Evolutionary conservation across 495 filamentous ascomycete genomes (phyloP).

Genomic region (Talaromyces wortmannii): DNA sequence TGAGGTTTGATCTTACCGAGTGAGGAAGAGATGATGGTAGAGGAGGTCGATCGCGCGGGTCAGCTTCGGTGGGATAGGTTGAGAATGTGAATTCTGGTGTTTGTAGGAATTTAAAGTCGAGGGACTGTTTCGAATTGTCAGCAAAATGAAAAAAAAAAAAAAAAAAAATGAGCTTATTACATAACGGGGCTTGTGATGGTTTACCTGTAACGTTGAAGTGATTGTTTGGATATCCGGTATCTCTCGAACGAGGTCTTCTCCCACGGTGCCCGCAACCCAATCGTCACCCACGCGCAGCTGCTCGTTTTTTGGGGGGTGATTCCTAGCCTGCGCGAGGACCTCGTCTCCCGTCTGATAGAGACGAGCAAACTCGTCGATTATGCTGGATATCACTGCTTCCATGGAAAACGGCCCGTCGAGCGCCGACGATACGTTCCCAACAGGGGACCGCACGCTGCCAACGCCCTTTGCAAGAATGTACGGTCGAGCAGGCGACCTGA

Average conservation of each 20-base stretch:
- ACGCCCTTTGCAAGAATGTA: constrained; percentile 80
- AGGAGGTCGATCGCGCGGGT: constrained; percentile 44
- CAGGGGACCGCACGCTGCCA: constrained; percentile 82
- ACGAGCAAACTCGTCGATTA: constrained; percentile 27
- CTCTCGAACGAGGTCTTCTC: constrained; percentile 32
- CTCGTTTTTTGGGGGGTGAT: constrained; percentile 25
- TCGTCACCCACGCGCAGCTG: constrained; percentile 33
- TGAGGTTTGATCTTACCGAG: constrained; percentile 18
- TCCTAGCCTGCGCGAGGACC: constrained; percentile 24
- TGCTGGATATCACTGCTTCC: constrained; percentile 24
- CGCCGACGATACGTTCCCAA: constrained; percentile 65
- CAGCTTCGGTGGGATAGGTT: constrained; percentile 44
- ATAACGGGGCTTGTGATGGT: no score
- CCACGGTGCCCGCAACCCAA: constrained; percentile 39
- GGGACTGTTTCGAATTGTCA: constrained; percentile 36
- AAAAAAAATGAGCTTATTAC: no score
- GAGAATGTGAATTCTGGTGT: constrained; percentile 81
- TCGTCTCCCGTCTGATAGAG: constrained; percentile 23
- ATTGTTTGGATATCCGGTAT: constrained; percentile 49
- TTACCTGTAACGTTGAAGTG: constrained; percentile 55
- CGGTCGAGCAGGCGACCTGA: constrained; percentile 65
- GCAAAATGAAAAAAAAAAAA: no score
- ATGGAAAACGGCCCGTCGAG: constrained; percentile 28
- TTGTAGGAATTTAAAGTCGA: constrained; percentile 74
- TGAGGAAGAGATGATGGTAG: constrained; percentile 32